phyloP scores from a whole-genome alignment of 805 yeast genomes.

The Yarrowia deformans region DNA sequence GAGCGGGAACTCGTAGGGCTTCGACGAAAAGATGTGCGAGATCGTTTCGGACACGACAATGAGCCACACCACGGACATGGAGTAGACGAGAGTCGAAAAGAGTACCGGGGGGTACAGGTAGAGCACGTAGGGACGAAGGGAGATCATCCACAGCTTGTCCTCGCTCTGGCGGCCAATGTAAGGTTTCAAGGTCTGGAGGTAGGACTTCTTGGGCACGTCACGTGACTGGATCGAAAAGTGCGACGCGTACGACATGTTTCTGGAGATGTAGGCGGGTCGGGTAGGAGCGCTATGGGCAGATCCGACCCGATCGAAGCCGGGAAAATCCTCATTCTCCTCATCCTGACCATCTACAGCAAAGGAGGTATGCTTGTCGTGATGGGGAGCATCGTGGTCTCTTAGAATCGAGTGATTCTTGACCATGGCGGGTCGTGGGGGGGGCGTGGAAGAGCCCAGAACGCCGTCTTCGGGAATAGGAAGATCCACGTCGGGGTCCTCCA shows the following conservation, averaged over 20 bases:
- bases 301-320: background rate
- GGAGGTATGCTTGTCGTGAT: slow-evolving; percentile 1
- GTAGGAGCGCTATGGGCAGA: background rate
- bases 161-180: slow-evolving; percentile 59
- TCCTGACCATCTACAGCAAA: slow-evolving; percentile 16
- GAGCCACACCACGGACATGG: slow-evolving; percentile 69
- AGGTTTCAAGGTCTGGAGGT: slow-evolving; percentile 52
- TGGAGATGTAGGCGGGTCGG: slow-evolving; percentile 7
- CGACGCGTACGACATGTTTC: slow-evolving; percentile 10
- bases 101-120: slow-evolving; percentile 59
- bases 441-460: slow-evolving; percentile 22
- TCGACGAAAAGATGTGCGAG: slow-evolving; percentile 56
- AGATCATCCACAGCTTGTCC: slow-evolving; percentile 64
- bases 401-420: slow-evolving; percentile 11
- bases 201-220: slow-evolving; percentile 45
- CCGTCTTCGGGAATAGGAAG: slow-evolving; percentile 16
- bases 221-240: slow-evolving; percentile 1
- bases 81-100: slow-evolving; percentile 60
- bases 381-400: slow-evolving; percentile 2
- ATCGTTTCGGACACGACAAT: slow-evolving; percentile 66
- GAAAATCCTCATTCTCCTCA: background rate
- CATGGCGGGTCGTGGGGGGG: slow-evolving; percentile 25
- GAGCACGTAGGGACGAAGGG: slow-evolving; percentile 62
- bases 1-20: slow-evolving; percentile 57
- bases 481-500: slow-evolving; percentile 7